Conservation (phyloP, 208 protist species). For the Vickermania ingenoplastis region DNA sequence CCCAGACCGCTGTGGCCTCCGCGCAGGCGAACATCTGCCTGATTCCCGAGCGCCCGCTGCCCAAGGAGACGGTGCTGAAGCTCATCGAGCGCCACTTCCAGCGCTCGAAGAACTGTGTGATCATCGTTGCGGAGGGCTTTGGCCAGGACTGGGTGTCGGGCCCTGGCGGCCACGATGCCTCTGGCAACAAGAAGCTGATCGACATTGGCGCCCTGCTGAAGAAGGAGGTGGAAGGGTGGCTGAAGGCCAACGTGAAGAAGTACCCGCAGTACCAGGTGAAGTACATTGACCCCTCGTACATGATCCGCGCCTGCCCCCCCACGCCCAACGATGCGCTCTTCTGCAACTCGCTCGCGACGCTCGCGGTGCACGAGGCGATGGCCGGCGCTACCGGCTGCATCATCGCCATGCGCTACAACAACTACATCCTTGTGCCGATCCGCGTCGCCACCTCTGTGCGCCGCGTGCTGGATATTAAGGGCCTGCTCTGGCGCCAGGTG, state of each 20-base stretch:
- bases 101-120: slow-evolving; percentile 74
- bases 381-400: slow-evolving; percentile 79
- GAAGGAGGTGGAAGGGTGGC: slow-evolving; percentile 66
- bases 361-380: slow-evolving; percentile 90
- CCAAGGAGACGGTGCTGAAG: slow-evolving; percentile 73
- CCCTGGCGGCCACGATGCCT: slow-evolving; percentile 70
- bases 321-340: slow-evolving; percentile 86
- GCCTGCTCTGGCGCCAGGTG: slow-evolving; percentile 82
- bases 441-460: slow-evolving; percentile 79
- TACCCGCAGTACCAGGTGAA: slow-evolving; percentile 78
- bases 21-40: slow-evolving; percentile 89
- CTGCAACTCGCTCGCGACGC: slow-evolving; percentile 72
- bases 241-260: slow-evolving; percentile 57
- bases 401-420: slow-evolving; percentile 84
- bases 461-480: slow-evolving; percentile 66
- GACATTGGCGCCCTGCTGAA: slow-evolving; percentile 90
- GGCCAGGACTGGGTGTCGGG: slow-evolving; percentile 76
- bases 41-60: slow-evolving; percentile 85
- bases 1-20: slow-evolving; percentile 84
- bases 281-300: slow-evolving; percentile 96
- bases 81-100: slow-evolving; percentile 74
- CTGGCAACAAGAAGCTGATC: slow-evolving; percentile 86
- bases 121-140: slow-evolving; percentile 94
- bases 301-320: slow-evolving; percentile 89
- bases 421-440: slow-evolving; percentile 87